Evolutionary conservation across 1,284 basidiomycete genomes (phyloP).

Genomic region (Microbotryum violaceum): DNA sequence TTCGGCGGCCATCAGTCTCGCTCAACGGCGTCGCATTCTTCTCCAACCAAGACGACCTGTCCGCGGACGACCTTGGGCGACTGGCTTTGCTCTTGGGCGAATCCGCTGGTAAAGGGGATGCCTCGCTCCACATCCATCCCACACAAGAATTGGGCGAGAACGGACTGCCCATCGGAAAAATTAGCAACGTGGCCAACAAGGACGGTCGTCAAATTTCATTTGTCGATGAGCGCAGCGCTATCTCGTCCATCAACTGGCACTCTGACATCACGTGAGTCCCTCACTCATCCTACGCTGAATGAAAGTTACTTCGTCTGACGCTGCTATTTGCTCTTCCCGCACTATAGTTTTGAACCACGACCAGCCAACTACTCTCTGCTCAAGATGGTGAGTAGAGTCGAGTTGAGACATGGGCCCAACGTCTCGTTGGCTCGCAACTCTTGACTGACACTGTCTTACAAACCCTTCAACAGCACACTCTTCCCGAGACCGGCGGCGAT

Average conservation of each 20-base stretch:
- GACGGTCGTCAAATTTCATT: constrained; percentile 31
- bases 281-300: not conserved
- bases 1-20: constrained; percentile 44
- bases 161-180: constrained; percentile 35
- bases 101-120: constrained; percentile 50
- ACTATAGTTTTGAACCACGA: constrained; percentile 62
- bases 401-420: constrained; percentile 34
- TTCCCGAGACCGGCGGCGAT: constrained; percentile 50
- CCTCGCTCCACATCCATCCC: constrained; percentile 58
- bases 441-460: constrained; percentile 34
- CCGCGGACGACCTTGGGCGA: constrained; percentile 37
- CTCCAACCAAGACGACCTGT: constrained; percentile 49
- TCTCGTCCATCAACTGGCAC: constrained; percentile 19
- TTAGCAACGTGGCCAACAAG: constrained; percentile 21
- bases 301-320: not conserved
- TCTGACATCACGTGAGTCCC: not conserved
- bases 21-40: constrained; percentile 68
- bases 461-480: constrained; percentile 46
- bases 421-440: constrained; percentile 33
- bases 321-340: constrained; percentile 44
- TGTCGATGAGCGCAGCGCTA: constrained; percentile 22
- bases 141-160: constrained; percentile 47
- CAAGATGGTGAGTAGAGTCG: constrained; percentile 29
- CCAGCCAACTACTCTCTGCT: constrained; percentile 53
- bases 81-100: constrained; percentile 51